phyloP scores from a whole-genome alignment of 257 asterid genomes.

The Penstemon davidsonii region DNA sequence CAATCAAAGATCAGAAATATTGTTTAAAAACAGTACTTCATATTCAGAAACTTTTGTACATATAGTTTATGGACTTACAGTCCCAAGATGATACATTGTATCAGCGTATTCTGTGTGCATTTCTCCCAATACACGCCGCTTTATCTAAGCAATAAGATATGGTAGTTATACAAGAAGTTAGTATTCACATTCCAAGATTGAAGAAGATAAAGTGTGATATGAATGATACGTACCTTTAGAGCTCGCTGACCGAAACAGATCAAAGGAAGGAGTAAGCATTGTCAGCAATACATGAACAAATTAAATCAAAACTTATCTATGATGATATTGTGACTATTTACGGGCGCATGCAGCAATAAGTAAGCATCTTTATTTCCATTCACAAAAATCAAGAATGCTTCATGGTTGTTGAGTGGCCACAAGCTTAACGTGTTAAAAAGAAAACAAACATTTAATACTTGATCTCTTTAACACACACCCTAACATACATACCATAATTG shows the following conservation, averaged over 20 bases:
- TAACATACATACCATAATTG: neutral
- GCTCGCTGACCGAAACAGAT: slow-evolving; percentile 69
- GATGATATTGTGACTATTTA: neutral
- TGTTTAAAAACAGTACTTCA: slow-evolving; percentile 6
- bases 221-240: slow-evolving; percentile 66
- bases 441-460: neutral
- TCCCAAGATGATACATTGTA: slow-evolving; percentile 87
- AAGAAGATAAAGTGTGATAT: slow-evolving; percentile 28
- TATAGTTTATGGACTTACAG: slow-evolving; percentile 51
- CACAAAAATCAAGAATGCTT: slow-evolving; percentile 9
- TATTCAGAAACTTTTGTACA: neutral
- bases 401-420: neutral
- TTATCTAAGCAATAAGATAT: slow-evolving; percentile 50
- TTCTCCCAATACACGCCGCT: slow-evolving; percentile 86
- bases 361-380: neutral
- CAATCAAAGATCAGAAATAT: slow-evolving; percentile 8
- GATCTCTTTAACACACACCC: neutral
- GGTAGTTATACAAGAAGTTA: slow-evolving; percentile 27
- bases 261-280: slow-evolving; percentile 25
- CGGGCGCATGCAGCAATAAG: neutral
- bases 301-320: slow-evolving; percentile 1
- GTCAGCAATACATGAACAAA: slow-evolving; percentile 34
- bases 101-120: slow-evolving; percentile 85
- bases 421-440: neutral
- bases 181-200: slow-evolving; percentile 28